Conservation (phyloP, 108 stramenopile genomes). For the Skeletonema tropicum region DNA sequence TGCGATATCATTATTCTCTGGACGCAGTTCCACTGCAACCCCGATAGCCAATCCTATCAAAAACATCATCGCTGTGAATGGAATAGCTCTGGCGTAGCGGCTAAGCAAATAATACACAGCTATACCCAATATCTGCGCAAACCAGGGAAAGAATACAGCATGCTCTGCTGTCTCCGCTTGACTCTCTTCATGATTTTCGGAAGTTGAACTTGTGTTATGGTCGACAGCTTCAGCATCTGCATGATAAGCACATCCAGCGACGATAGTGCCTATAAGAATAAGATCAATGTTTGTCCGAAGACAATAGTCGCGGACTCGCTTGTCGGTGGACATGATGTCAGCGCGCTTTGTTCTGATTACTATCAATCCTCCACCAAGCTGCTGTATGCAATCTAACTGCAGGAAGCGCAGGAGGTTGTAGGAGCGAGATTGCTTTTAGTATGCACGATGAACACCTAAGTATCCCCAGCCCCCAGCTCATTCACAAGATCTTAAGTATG, state of each 20-base stretch:
- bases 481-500: no score
- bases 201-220: not conserved
- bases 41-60: slow-evolving; percentile 62
- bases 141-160: slow-evolving; percentile 66
- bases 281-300: not conserved
- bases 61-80: slow-evolving; percentile 71
- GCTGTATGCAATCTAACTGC: no score
- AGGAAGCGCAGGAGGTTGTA: no score
- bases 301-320: not conserved
- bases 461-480: no score
- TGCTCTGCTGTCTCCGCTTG: slow-evolving; percentile 8
- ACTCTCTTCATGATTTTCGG: not conserved
- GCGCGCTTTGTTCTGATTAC: no score
- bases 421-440: no score
- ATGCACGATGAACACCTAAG: no score
- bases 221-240: not conserved
- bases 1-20: not conserved
- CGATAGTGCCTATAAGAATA: not conserved
- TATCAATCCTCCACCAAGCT: no score
- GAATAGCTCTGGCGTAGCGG: slow-evolving; percentile 20
- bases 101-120: slow-evolving; percentile 53
- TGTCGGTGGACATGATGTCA: not conserved
- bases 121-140: slow-evolving; percentile 55
- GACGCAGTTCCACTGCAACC: not conserved
- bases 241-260: not conserved